These are phyloP conservation scores for Colletotrichum chlorophyti DNA, from an alignment of 2,329 filamentous ascomycete species.

Conservation along the genomic window DNA sequence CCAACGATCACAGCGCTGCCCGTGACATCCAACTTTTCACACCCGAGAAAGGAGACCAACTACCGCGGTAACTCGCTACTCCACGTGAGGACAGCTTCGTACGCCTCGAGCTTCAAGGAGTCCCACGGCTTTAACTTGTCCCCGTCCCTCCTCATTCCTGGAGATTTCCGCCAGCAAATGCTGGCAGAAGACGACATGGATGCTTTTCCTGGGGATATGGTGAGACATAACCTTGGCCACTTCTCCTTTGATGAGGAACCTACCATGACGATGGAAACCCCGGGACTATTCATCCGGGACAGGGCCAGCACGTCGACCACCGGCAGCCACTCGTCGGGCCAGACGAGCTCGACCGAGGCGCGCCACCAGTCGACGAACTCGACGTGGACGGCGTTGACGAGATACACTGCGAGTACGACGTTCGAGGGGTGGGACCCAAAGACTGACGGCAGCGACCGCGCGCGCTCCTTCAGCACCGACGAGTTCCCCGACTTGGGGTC, in stretches of 20 bases:
- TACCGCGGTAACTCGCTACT: slow-evolving; percentile 33
- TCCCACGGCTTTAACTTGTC: slow-evolving; percentile 66
- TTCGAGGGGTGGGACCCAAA: slow-evolving; percentile 37
- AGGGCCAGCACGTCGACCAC: slow-evolving; percentile 64
- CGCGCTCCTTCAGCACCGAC: slow-evolving; percentile 34
- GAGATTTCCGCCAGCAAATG: slow-evolving; percentile 64
- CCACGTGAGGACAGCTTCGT: slow-evolving; percentile 51
- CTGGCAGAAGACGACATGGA: slow-evolving; percentile 20
- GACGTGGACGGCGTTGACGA: slow-evolving; percentile 59
- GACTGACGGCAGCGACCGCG: slow-evolving; percentile 40
- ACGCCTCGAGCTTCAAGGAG: slow-evolving; percentile 63
- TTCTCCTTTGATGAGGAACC: slow-evolving; percentile 44
- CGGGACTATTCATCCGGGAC: slow-evolving; percentile 43
- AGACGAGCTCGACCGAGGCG: slow-evolving; percentile 54
- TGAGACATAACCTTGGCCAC: slow-evolving; percentile 39
- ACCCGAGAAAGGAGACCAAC: slow-evolving; percentile 49
- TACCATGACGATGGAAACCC: slow-evolving; percentile 40
- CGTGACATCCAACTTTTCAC: slow-evolving; percentile 58
- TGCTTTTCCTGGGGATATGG: slow-evolving; percentile 40
- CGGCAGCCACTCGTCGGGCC: slow-evolving; percentile 53
- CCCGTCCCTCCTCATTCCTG: slow-evolving; percentile 67
- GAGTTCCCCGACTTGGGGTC: slow-evolving; percentile 31
- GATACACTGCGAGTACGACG: slow-evolving; percentile 59
- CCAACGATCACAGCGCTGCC: slow-evolving; percentile 45
- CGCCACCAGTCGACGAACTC: slow-evolving; percentile 62